Conservation (phyloP, 2,329 filamentous ascomycete species). For the Colletotrichum cuscutae region DNA sequence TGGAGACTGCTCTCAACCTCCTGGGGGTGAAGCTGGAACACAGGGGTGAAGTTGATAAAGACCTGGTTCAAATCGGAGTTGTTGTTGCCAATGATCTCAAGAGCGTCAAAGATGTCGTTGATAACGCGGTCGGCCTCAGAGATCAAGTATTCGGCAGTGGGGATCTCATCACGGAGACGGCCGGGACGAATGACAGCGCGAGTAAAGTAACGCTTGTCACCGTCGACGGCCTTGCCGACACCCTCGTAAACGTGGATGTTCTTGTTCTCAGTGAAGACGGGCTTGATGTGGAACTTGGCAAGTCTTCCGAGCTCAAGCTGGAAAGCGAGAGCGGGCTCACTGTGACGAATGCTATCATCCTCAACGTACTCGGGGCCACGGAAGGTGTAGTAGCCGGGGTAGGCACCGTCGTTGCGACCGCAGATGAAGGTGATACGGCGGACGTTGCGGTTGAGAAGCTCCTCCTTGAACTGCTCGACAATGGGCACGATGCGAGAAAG, state of each 20-base stretch:
- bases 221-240: slow-evolving; percentile 91
- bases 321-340: slow-evolving; percentile 95
- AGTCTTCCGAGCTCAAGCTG: slow-evolving; percentile 95
- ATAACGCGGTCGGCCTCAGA: slow-evolving; percentile 96
- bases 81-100: slow-evolving; percentile 99
- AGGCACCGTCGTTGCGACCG: slow-evolving; percentile 91
- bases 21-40: slow-evolving; percentile 89
- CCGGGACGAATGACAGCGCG: slow-evolving; percentile 95
- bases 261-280: slow-evolving; percentile 98
- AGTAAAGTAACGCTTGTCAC: slow-evolving; percentile 98
- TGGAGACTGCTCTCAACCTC: slow-evolving; percentile 94
- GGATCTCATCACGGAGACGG: slow-evolving; percentile 94
- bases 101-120: slow-evolving; percentile 96
- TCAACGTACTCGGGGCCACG: slow-evolving; percentile 89
- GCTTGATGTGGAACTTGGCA: slow-evolving; percentile 97
- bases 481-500: slow-evolving; percentile 79
- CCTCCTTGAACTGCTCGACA: slow-evolving; percentile 83
- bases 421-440: slow-evolving; percentile 97
- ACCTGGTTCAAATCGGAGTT: slow-evolving; percentile 99
- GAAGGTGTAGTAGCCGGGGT: slow-evolving; percentile 99
- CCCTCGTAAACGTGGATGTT: slow-evolving; percentile 99
- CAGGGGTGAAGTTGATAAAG: slow-evolving; percentile 99
- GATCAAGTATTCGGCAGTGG: slow-evolving; percentile 97
- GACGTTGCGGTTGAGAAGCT: slow-evolving; percentile 82
- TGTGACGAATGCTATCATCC: slow-evolving; percentile 96